Evolutionary conservation across 75 land plant species (phyloP).

Genomic region (Picea sitchensis): DNA sequence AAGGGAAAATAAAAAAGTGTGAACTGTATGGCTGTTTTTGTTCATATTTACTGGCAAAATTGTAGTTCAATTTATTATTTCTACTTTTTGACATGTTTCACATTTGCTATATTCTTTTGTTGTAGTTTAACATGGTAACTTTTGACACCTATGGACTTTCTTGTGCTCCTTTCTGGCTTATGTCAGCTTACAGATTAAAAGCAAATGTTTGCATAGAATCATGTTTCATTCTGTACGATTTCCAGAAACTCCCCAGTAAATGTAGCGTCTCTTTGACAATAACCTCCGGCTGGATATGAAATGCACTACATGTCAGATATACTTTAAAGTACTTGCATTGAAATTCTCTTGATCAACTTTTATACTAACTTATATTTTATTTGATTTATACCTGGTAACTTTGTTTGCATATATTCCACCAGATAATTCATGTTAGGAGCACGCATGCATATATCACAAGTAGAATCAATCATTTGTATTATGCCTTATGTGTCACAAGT

Average conservation of each 20-base stretch:
- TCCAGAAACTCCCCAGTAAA: no score
- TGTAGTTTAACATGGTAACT: no score
- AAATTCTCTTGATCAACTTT: neutral
- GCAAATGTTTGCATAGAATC: no score
- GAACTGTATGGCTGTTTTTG: neutral
- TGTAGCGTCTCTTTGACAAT: neutral
- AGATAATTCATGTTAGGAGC: neutral
- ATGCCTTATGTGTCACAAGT: no score
- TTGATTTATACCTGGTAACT: neutral
- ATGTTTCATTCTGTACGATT: no score
- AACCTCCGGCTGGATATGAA: neutral
- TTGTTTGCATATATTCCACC: neutral
- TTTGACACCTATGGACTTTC: no score
- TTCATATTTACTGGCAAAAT: neutral
- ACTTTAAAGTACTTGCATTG: neutral
- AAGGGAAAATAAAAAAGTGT: neutral
- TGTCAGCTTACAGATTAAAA: no score
- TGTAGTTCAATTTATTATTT: no score
- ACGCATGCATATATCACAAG: neutral
- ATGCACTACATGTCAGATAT: neutral
- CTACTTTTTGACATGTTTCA: no score
- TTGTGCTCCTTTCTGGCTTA: no score
- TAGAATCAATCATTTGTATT: no score
- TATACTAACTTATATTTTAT: neutral
- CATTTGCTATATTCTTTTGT: no score